Evolutionary conservation across 2,329 filamentous ascomycete genomes (phyloP).

Genomic region (Neopestalotiopsis sp.): DNA sequence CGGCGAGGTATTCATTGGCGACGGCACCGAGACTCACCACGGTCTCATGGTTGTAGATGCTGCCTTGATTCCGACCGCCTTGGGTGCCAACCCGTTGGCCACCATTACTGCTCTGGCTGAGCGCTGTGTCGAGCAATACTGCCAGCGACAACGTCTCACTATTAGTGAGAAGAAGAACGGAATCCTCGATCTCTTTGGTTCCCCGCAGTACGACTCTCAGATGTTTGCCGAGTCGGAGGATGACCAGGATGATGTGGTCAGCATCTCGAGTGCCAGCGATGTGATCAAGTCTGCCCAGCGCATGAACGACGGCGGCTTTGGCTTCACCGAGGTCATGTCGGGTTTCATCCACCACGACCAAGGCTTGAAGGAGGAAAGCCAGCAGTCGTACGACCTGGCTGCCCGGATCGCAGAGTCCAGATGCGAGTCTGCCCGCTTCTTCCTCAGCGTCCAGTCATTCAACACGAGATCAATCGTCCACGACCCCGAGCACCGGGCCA

Average conservation of each 20-base stretch:
- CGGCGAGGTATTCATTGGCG: constrained; percentile 63
- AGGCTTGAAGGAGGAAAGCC: constrained; percentile 47
- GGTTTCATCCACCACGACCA: constrained; percentile 60
- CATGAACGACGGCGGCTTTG: constrained; percentile 54
- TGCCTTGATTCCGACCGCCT: constrained; percentile 63
- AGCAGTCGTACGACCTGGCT: constrained; percentile 58
- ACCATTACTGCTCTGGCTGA: constrained; percentile 74
- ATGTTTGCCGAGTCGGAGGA: constrained; percentile 25
- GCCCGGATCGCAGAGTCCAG: constrained; percentile 56
- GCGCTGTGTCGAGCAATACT: constrained; percentile 60
- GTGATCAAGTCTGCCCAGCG: constrained; percentile 48
- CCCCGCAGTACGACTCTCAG: constrained; percentile 45
- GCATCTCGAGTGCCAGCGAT: constrained; percentile 40
- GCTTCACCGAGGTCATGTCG: constrained; percentile 69
- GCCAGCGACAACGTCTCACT: constrained; percentile 42
- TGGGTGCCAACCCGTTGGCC: constrained; percentile 71
- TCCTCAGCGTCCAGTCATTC: constrained; percentile 62
- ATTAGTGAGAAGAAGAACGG: constrained; percentile 53
- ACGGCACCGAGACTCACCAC: constrained; percentile 53
- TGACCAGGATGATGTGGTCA: constrained; percentile 39
- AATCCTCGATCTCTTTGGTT: constrained; percentile 58
- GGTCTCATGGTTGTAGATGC: constrained; percentile 68
- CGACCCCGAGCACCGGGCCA: constrained; percentile 53
- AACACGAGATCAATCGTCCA: constrained; percentile 53
- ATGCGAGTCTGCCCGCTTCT: constrained; percentile 62